Evolutionary conservation across 805 yeast species (phyloP).

Genomic region (Cyberlindnera americana): DNA sequence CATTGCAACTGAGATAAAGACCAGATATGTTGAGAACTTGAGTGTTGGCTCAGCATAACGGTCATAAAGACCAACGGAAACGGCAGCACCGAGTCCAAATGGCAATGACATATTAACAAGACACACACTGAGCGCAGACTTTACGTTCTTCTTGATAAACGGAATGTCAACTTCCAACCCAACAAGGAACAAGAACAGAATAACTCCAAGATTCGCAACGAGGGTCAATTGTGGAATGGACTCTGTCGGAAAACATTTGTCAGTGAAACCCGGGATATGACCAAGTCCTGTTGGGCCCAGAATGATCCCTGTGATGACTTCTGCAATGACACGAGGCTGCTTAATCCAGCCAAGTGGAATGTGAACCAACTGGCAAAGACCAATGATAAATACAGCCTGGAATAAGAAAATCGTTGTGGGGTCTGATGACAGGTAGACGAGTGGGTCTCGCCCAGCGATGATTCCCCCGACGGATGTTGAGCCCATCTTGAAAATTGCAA

Average conservation of each 20-base stretch:
- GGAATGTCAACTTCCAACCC: conserved; percentile 75
- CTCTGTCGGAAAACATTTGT: conserved; percentile 57
- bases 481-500: conserved; percentile 2
- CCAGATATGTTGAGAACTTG: conserved; percentile 70
- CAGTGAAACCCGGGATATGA: conserved; percentile 62
- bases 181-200: conserved; percentile 68
- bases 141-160: conserved; percentile 57
- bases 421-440: conserved; percentile 50
- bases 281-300: conserved; percentile 78
- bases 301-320: conserved; percentile 71
- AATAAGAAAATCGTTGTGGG: conserved; percentile 70
- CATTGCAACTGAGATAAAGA: conserved; percentile 78
- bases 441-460: conserved; percentile 68
- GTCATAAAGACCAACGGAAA: conserved; percentile 57
- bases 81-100: conserved; percentile 72
- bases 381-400: conserved; percentile 60
- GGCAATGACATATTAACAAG: conserved; percentile 72
- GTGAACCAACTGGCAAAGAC: conserved; percentile 57
- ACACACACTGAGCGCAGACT: conserved; percentile 66
- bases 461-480: conserved; percentile 54
- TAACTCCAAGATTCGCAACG: conserved; percentile 72
- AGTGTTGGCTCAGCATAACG: conserved; percentile 31
- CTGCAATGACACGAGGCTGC: conserved; percentile 82
- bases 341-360: conserved; percentile 56
- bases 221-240: conserved; percentile 63